phyloP scores from a whole-genome alignment of 225 moss, liverwort and hornwort species.

The Antitrichia curtipendula region DNA sequence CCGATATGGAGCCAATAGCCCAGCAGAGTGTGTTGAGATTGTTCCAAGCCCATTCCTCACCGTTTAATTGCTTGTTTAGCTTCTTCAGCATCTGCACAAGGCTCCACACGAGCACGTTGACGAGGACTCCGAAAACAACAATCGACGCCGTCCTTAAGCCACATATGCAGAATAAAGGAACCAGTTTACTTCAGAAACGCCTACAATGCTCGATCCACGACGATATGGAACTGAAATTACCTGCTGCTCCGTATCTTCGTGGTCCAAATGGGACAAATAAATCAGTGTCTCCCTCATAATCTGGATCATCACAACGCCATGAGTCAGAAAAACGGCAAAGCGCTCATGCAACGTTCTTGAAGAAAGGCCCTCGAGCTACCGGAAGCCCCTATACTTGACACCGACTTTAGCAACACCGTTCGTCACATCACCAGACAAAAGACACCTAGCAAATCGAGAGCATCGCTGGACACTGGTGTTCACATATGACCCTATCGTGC shows the following conservation, averaged over 20 bases:
- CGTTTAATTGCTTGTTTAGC: constrained; percentile 85
- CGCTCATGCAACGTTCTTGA: not conserved
- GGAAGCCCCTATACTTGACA: not conserved
- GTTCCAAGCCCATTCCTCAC: constrained; percentile 99
- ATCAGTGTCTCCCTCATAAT: constrained; percentile 98
- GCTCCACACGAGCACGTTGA: not conserved
- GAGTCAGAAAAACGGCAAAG: not conserved
- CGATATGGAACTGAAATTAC: constrained; percentile 4
- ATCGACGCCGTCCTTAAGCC: not conserved
- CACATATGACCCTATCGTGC: not conserved
- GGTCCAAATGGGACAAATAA: constrained; percentile 95
- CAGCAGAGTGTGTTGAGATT: constrained; percentile 96
- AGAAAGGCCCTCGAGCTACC: not conserved
- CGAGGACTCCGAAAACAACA: not conserved
- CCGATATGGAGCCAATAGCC: constrained; percentile 98
- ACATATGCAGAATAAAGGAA: not conserved
- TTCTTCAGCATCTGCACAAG: constrained; percentile 81
- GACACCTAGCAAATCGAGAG: not conserved
- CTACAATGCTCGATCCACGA: not conserved
- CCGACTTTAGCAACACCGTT: not conserved
- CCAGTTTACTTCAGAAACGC: not conserved
- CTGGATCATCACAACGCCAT: constrained; percentile 12
- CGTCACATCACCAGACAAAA: not conserved
- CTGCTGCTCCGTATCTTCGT: constrained; percentile 98
- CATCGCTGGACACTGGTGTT: not conserved